phyloP scores from a whole-genome alignment of 1,284 basidiomycete species.

The Melanopsichium pennsylvanicum region DNA sequence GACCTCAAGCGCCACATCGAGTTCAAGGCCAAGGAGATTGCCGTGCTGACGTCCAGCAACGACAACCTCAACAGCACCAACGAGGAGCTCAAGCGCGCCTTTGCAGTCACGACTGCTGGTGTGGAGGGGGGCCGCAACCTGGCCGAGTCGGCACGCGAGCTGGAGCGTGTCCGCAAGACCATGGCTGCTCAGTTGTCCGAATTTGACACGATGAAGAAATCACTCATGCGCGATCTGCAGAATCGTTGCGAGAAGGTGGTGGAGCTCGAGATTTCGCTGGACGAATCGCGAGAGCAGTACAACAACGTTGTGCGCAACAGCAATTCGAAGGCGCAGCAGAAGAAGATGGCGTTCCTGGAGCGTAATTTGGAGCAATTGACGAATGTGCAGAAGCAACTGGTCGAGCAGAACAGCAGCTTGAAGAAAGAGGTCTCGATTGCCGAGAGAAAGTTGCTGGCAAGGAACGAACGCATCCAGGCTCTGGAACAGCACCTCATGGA shows the following conservation, averaged over 20 bases:
- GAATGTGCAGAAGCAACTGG: slow-evolving; percentile 96
- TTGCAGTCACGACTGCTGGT: slow-evolving; percentile 93
- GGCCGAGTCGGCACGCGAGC: slow-evolving; percentile 84
- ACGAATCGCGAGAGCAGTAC: slow-evolving; percentile 99
- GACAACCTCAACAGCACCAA: slow-evolving; percentile 95
- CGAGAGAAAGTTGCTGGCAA: slow-evolving; percentile 91
- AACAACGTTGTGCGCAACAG: slow-evolving; percentile 97
- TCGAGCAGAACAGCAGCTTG: slow-evolving; percentile 95
- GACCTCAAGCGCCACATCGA: slow-evolving; percentile 93
- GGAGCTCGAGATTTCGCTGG: slow-evolving; percentile 97
- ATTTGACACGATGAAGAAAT: slow-evolving; percentile 98
- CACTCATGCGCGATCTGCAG: slow-evolving; percentile 96
- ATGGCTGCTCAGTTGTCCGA: slow-evolving; percentile 97
- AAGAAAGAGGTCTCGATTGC: slow-evolving; percentile 98
- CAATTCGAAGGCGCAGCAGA: slow-evolving; percentile 96
- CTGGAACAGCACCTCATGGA: slow-evolving; percentile 90
- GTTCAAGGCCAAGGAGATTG: slow-evolving; percentile 82
- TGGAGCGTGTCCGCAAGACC: slow-evolving; percentile 94
- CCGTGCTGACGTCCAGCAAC: slow-evolving; percentile 82
- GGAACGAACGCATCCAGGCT: slow-evolving; percentile 86
- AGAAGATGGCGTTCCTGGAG: slow-evolving; percentile 99
- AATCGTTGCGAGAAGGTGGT: slow-evolving; percentile 99
- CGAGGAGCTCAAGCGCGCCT: slow-evolving; percentile 87
- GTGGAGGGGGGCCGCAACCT: slow-evolving; percentile 96
- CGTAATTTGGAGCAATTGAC: slow-evolving; percentile 96